These are phyloP conservation scores for Rhodotorula sp. DNA, from an alignment of 1,284 basidiomycete species.

Conservation along the genomic window DNA sequence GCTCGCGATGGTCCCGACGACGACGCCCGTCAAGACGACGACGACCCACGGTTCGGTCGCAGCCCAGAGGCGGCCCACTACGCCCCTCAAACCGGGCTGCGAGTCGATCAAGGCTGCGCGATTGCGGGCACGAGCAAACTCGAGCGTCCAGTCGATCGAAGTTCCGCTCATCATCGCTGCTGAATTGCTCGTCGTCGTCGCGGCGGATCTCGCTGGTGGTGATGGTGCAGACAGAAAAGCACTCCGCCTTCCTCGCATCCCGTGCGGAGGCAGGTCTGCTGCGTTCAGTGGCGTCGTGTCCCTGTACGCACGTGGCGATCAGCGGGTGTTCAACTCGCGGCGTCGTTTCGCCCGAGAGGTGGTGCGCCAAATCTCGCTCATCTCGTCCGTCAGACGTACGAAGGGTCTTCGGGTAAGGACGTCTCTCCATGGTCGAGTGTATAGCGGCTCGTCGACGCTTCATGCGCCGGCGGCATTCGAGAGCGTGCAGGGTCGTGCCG, in stretches of 20 bases:
- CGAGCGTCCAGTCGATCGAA: constrained; percentile 63
- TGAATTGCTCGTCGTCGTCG: too few species aligned
- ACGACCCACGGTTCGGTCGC: constrained; percentile 66
- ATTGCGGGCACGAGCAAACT: constrained; percentile 62
- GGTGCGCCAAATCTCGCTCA: neutral
- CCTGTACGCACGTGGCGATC: too few species aligned
- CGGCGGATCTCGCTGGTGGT: too few species aligned
- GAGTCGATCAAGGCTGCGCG: constrained; percentile 2
- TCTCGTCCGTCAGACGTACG: neutral
- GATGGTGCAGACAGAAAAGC: too few species aligned
- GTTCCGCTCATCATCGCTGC: neutral
- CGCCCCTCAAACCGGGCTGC: constrained; percentile 20
- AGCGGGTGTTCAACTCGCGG: too few species aligned
- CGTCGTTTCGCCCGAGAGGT: constrained; percentile 1
- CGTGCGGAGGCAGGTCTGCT: too few species aligned
- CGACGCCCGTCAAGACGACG: constrained; percentile 56
- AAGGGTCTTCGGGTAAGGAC: too few species aligned
- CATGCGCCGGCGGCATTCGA: constrained; percentile 8
- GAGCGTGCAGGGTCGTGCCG: neutral
- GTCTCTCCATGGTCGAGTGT: neutral
- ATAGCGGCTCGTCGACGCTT: constrained; percentile 6
- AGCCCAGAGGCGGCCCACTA: constrained; percentile 59
- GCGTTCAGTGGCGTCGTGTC: too few species aligned
- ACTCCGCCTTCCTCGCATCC: too few species aligned
- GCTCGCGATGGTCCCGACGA: constrained; percentile 62